Conservation (phyloP, 2,329 filamentous ascomycete species). For the Dryadomyces quercus-mongolicae region DNA sequence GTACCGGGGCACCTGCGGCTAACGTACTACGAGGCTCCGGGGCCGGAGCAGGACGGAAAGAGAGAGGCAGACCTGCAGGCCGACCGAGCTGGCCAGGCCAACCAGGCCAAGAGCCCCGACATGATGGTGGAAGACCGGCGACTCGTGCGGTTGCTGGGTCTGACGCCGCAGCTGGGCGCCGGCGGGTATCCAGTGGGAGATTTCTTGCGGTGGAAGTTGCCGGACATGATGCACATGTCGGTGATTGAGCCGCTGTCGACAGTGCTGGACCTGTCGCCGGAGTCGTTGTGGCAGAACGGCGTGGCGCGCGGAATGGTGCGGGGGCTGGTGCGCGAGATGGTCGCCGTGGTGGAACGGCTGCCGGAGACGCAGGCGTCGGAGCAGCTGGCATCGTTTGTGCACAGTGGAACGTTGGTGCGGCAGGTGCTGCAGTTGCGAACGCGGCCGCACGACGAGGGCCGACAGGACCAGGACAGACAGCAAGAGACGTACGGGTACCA, state of each 20-base stretch:
- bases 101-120: not conserved
- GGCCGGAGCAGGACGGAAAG: not conserved
- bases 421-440: conserved; percentile 17
- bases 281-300: conserved; percentile 55
- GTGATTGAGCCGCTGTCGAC: conserved; percentile 74
- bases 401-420: conserved; percentile 48
- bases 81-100: not conserved
- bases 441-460: not conserved
- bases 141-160: conserved; percentile 51
- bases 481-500: not conserved
- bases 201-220: conserved; percentile 63
- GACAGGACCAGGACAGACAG: not conserved
- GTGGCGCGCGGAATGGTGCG: conserved; percentile 54
- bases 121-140: conserved; percentile 25
- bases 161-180: conserved; percentile 49
- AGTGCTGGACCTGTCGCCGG: conserved; percentile 65
- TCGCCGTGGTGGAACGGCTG: conserved; percentile 55
- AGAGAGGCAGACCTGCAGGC: not conserved
- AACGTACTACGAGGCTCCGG: conserved; percentile 14
- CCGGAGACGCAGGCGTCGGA: conserved; percentile 59
- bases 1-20: conserved; percentile 21
- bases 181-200: conserved; percentile 43
- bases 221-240: conserved; percentile 62
- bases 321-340: conserved; percentile 62
- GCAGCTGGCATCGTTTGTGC: conserved; percentile 43